Percentiles rank a stretch among this genome's conserved stretches.
These are phyloP conservation scores for Spathaspora jeffriesii DNA, from an alignment of 1,139 yeast genomes.

Conservation along the genomic window DNA sequence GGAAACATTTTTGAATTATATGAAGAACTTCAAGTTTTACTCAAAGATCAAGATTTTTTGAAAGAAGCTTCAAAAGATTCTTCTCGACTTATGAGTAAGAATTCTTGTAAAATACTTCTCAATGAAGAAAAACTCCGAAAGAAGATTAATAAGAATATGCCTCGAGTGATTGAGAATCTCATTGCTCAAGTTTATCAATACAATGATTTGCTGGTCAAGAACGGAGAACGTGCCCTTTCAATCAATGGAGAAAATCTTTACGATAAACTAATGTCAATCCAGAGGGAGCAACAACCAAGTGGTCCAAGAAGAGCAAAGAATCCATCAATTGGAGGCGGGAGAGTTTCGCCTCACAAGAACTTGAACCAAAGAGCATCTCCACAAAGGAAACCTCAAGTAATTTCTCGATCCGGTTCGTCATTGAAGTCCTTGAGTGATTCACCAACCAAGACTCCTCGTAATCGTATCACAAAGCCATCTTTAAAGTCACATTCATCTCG, in stretches of 20 bases:
- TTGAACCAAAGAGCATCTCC: not conserved
- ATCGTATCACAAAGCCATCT: constrained; percentile 2
- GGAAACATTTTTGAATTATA: constrained; percentile 57
- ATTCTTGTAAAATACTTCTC: constrained; percentile 76
- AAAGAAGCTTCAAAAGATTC: constrained; percentile 78
- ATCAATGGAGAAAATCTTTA: constrained; percentile 50
- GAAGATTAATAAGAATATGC: constrained; percentile 64
- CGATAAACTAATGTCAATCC: constrained; percentile 41
- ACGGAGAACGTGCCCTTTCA: constrained; percentile 38
- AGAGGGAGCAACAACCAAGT: constrained; percentile 30
- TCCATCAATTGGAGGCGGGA: constrained; percentile 5
- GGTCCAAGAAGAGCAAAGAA: constrained; percentile 5
- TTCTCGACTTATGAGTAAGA: constrained; percentile 71
- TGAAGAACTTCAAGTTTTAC: constrained; percentile 53
- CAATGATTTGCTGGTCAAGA: constrained; percentile 32
- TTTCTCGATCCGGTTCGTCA: not conserved
- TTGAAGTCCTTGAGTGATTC: constrained; percentile 5
- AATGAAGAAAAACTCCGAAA: constrained; percentile 81
- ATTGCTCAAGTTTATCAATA: constrained; percentile 48
- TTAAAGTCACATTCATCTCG: constrained; percentile 2
- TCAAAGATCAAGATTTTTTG: constrained; percentile 62
- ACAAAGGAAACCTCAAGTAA: constrained; percentile 3
- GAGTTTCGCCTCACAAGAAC: constrained; percentile 6
- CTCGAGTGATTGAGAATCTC: constrained; percentile 57
- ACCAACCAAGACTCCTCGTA: constrained; percentile 7